A percentile compares a stretch with the other conserved stretches of the same genome.
These are phyloP conservation scores for Mortierella sp. DNA, from an alignment of 371 early-diverging fungal species.

Conservation along the genomic window DNA sequence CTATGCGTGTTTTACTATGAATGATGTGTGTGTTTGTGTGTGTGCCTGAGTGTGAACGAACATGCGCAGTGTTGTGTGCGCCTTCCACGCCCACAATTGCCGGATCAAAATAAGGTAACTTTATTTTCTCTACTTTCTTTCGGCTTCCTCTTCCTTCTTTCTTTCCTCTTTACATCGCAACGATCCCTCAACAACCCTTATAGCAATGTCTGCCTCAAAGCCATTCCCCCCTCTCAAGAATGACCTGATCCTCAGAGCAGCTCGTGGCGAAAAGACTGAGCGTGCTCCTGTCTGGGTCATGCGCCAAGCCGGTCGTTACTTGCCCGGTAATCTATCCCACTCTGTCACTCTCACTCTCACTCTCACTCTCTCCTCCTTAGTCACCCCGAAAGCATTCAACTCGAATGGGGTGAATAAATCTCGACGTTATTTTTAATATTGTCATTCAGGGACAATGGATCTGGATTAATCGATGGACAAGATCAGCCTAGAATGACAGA, in stretches of 20 bases:
- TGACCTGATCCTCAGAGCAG: conserved; percentile 90
- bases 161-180: not conserved
- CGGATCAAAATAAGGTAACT: no score
- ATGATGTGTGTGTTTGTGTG: no score
- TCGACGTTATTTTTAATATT: not conserved
- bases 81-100: no score
- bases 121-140: not conserved
- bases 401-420: not conserved
- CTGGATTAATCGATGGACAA: no score
- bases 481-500: no score
- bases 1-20: no score
- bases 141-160: not conserved
- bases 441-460: no score
- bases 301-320: conserved; percentile 98
- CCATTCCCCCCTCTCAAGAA: conserved; percentile 90
- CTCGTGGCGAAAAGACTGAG: conserved; percentile 89
- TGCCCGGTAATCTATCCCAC: conserved; percentile 79
- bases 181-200: not conserved
- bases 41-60: no score
- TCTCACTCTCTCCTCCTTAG: not conserved
- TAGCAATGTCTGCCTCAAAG: conserved; percentile 30
- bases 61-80: no score
- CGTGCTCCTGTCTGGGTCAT: conserved; percentile 97
- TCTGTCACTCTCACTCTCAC: no score
- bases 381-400: no score